Conservation (phyloP, 164 flowering plant genomes). For the Platanus orientalis region DNA sequence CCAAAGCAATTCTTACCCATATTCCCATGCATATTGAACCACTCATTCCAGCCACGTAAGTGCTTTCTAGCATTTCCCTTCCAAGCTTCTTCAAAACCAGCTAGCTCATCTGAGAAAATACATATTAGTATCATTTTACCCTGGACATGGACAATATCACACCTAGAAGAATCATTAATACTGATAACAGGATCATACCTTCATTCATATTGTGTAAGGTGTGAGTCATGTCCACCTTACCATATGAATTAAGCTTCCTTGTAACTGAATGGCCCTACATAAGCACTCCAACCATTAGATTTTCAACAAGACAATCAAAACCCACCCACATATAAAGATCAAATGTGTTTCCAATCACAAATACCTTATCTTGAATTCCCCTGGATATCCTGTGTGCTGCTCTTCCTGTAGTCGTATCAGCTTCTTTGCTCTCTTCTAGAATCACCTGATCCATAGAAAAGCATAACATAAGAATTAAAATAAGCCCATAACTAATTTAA, state of each 20-base stretch:
- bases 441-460: slow-evolving; percentile 37
- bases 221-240: slow-evolving; percentile 70
- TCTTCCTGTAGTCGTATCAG: slow-evolving; percentile 71
- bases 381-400: slow-evolving; percentile 72
- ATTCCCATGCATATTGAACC: slow-evolving; percentile 19
- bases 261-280: slow-evolving; percentile 78
- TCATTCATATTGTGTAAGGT: slow-evolving; percentile 74
- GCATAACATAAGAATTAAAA: slow-evolving; percentile 4
- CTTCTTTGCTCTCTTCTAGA: slow-evolving; percentile 77
- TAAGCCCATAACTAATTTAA: neutral
- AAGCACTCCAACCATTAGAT: slow-evolving; percentile 7
- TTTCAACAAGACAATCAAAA: neutral
- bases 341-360: neutral
- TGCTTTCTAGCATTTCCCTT: slow-evolving; percentile 47
- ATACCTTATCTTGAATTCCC: slow-evolving; percentile 79
- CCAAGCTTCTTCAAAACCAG: slow-evolving; percentile 75
- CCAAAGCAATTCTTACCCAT: slow-evolving; percentile 24
- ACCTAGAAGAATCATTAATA: neutral
- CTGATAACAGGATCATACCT: slow-evolving; percentile 38
- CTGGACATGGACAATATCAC: neutral
- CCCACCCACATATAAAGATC: neutral
- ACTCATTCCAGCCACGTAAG: slow-evolving; percentile 65
- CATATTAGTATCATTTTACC: neutral
- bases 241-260: slow-evolving; percentile 78
- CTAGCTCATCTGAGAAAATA: slow-evolving; percentile 56